Base-by-base conservation (phyloP, 2,329 filamentous ascomycete genomes). In the Ambrosiella xylebori region DNA sequence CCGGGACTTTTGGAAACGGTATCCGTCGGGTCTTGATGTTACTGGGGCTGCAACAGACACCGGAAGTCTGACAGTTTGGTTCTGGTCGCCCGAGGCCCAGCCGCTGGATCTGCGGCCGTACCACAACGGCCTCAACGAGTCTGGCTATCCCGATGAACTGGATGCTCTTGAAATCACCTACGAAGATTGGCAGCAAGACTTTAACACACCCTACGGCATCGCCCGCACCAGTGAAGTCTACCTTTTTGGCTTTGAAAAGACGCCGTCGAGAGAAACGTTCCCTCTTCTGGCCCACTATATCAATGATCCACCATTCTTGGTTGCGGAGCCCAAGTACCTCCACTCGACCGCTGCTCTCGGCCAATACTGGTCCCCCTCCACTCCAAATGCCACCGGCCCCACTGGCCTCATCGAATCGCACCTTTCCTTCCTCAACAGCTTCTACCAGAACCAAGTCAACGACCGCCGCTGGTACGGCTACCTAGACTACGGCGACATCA, bases 81-180 rank as follows among this genome's bases (percentile, higher is more conserved):
- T 84, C 0, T 82, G 82, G 61, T 78, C 74, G 56, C 80, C 80
- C 1, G 68, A 70, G 0, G 78, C 77, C 0, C 71, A 72, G 37
- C 78, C 79, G 0, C 67, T 82, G 55, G 80, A 82, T 41, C 66
- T 80, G 3, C 69, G 77, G 0, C 75, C 77, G 0, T 82, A 76
- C 59, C 79, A 82, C 52, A 78, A 82, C 61, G 76, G 77, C 0
- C 65, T 82, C 6, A 77, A 77, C 0, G 64, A 77, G 62, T 72
- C 80, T 49, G 76, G 72, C 0, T 83, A 81, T 59, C 70, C 68
- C 0, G 72, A 82, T 15, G 75, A 84, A 64, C 67, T 81, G 0
- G 79, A 81, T 59, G 80, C 78, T 1, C 71, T 82, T 0, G 73
- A 80, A 35, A 77, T 83, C 19, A 84, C 80, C 0, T 84, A 84